These are phyloP conservation scores for Penicillium palitans DNA, from an alignment of 2,329 filamentous ascomycete species.

Conservation along the genomic window DNA sequence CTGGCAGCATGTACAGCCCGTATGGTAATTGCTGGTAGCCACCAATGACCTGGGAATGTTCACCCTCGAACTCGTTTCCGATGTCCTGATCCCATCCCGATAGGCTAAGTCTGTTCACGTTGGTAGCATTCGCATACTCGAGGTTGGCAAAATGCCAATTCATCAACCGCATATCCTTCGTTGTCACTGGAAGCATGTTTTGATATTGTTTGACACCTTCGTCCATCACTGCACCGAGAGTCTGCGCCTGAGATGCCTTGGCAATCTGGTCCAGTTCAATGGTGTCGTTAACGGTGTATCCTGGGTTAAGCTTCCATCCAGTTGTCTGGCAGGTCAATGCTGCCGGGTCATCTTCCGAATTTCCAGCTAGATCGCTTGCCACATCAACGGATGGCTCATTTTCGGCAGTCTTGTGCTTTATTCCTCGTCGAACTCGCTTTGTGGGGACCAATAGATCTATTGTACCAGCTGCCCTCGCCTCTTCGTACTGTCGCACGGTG, in stretches of 20 bases:
- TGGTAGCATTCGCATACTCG: slow-evolving; percentile 94
- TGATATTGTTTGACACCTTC: slow-evolving; percentile 88
- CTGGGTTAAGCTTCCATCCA: slow-evolving; percentile 75
- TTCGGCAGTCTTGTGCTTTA: slow-evolving; percentile 51
- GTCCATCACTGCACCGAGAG: slow-evolving; percentile 87
- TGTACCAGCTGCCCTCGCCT: slow-evolving; percentile 62
- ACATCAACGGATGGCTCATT: slow-evolving; percentile 50
- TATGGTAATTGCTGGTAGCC: slow-evolving; percentile 93
- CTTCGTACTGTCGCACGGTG: slow-evolving; percentile 72
- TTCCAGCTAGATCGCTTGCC: slow-evolving; percentile 59
- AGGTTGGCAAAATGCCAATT: slow-evolving; percentile 99
- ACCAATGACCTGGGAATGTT: slow-evolving; percentile 88
- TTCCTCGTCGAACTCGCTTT: slow-evolving; percentile 47
- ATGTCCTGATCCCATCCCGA: slow-evolving; percentile 95
- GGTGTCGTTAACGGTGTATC: slow-evolving; percentile 63
- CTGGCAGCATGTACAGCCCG: slow-evolving; percentile 76
- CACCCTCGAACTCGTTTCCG: slow-evolving; percentile 94
- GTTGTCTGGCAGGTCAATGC: slow-evolving; percentile 74
- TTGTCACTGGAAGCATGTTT: slow-evolving; percentile 74
- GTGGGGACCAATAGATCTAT: slow-evolving; percentile 45
- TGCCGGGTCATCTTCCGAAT: slow-evolving; percentile 68
- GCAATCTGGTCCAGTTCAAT: slow-evolving; percentile 70
- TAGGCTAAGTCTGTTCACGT: slow-evolving; percentile 81
- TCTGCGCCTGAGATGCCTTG: slow-evolving; percentile 62
- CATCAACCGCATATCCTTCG: slow-evolving; percentile 83